Base-by-base conservation (phyloP, 2,329 filamentous ascomycete genomes). In the Xylariaceae sp. region DNA sequence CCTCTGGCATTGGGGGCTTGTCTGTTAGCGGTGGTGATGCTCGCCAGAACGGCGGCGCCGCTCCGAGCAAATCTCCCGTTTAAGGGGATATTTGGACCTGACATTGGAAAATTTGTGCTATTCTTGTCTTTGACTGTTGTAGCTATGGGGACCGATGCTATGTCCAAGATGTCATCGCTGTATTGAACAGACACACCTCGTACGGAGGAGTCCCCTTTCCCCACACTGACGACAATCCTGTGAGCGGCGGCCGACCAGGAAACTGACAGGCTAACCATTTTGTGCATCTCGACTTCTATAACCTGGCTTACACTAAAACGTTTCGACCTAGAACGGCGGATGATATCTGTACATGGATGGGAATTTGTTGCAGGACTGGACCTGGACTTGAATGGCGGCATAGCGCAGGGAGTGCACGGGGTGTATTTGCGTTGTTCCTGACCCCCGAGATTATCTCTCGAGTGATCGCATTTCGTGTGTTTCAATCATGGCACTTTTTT, bases 1-100 rank as follows among this genome's bases (percentile, higher is more conserved):
- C 83, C 22, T 77, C 79, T 22, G 84, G 85, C 35, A 87, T 93
- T 48, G 79, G 82, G 45, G 79, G 81, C 40, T 75, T 93, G 42
- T 82, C 82, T 29, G 86, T 93, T 56, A 80, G 82, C 62, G 83
- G 79, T 54, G 74, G 70, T 45, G 80, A 84, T 53, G 72, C 73
- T 51, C 80, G 80, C 45, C 80, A 83, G 68, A 84, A 84, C 55
- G 80, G 80, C 48, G 71, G 73, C 16, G 69, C 71, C 44, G 75
- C 73, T 44, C 72, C 72, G 23, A 80, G 66, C 73, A 82, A 82
- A 68, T 82, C 77, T 34, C 77, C 79, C 33, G 77, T 77, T 44
- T 82, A 77, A 69, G 56, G 22, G 22, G 32, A 40, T 17, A 38
- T 42, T 43, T 44, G 42, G 40, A 45, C 38, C 44, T 40, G 54